Conservation (phyloP, 768 basidiomycete species). For the Hypholoma sublateritium region DNA sequence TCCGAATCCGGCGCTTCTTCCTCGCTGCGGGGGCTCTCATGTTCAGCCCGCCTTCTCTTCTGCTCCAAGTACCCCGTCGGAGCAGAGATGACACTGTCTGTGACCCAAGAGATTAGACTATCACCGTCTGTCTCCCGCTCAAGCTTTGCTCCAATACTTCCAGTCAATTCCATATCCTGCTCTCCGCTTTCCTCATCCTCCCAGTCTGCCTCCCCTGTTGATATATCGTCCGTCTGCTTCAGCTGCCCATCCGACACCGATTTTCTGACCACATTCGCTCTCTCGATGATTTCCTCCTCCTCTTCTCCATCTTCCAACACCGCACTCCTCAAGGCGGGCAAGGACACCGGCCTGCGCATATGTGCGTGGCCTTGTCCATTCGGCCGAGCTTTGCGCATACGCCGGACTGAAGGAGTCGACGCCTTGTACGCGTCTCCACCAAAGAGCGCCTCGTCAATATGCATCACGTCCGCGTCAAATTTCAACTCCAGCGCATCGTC, state of each 20-base stretch:
- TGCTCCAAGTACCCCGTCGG: conserved; percentile 29
- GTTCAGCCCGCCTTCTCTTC: conserved; percentile 5
- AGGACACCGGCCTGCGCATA: background rate
- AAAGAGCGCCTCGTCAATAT: conserved; percentile 3
- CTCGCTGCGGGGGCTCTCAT: background rate
- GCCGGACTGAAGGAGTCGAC: conserved; percentile 27
- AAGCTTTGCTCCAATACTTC: background rate
- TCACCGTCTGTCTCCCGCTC: conserved; percentile 14
- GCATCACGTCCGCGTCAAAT: background rate
- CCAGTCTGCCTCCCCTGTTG: conserved; percentile 3
- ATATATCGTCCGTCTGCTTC: background rate
- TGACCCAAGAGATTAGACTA: conserved; percentile 32
- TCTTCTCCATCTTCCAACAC: background rate
- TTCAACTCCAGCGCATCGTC: background rate
- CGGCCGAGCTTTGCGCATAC: background rate
- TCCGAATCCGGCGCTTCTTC: background rate
- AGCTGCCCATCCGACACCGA: background rate
- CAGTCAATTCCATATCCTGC: conserved; percentile 20
- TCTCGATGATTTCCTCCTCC: background rate
- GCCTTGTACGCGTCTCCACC: conserved; percentile 21
- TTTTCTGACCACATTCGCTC: background rate
- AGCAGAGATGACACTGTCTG: conserved; percentile 43
- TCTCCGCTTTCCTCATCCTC: conserved; percentile 19
- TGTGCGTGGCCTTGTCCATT: background rate
- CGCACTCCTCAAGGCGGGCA: background rate